Evolutionary conservation across 169 alveolate species (phyloP), one percentile per base, ranked within the genome.

Genomic region (Theileria equi): DNA sequence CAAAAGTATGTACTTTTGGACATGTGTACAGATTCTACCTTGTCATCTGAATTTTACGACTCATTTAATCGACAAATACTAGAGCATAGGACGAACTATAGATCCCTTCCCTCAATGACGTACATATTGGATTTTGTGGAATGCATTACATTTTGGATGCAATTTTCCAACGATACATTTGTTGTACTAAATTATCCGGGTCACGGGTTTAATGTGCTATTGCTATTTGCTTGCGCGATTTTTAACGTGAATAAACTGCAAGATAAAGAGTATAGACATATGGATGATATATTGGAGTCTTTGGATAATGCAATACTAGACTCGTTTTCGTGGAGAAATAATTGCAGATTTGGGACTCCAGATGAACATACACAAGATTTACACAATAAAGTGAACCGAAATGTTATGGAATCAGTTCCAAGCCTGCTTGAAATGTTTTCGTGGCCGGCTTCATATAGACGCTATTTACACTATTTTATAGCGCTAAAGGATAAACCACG

Each of bases 1-100:
- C 92, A 86, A 68, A 78, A 85, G 43, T 86, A 68, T 41, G 87
- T 79, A 40, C 59, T 86, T 36, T 78, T 74, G 70, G 92, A 86
- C 50, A 52, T 86, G 13, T 81, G 80, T 29, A 68, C 66, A 25
- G 81, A 73, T 38, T 61, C 81, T 38, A 78, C 67, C 11, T 49
- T 86, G 59, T 70, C 71, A 40, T 57, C 53, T 34, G 88, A 80
- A 43, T 78, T 79, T 57, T 84, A 78, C 19, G 77, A 72, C 35
- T 50, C 70, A 32, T 86, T 86, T 58, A 77, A 79, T 38, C 53
- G 78, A 21, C 92, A 86, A 71, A 80, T 86, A 19, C 48, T 86
- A 16, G 72, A 71, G 53, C 81, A 73, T 44, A 61, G 64, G 32
- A 81, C 60, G 88, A 83, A 86, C 43, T 74, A 72, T 66, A 60